Conservation (phyloP, 2,329 filamentous ascomycete species). For the Aspergillus puulaauensis region DNA sequence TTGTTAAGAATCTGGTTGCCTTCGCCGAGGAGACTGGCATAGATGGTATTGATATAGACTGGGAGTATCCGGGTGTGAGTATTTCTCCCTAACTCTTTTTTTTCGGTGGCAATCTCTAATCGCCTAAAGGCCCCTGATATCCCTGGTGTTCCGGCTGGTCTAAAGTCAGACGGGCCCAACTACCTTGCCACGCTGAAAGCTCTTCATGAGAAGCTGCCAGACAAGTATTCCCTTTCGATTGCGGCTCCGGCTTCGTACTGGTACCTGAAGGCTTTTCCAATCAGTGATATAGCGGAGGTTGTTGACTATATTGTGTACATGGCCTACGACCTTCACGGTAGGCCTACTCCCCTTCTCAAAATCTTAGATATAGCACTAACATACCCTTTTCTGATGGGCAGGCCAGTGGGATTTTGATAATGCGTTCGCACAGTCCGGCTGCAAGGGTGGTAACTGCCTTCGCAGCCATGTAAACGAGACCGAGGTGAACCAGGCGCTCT, state of each 20-base stretch:
- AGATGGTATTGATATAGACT: constrained; percentile 15
- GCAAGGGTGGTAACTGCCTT: background rate
- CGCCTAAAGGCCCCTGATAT: constrained; percentile 28
- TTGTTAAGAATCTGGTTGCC: constrained; percentile 36
- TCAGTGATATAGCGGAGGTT: constrained; percentile 24
- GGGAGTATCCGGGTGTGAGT: constrained; percentile 15
- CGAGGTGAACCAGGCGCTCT: constrained; percentile 32
- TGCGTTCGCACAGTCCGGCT: background rate
- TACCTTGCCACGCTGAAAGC: constrained; percentile 25
- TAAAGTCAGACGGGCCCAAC: constrained; percentile 33
- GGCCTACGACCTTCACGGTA: constrained; percentile 38
- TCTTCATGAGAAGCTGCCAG: constrained; percentile 14
- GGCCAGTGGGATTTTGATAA: constrained; percentile 5
- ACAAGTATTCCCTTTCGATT: constrained; percentile 25
- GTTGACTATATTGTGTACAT: constrained; percentile 41
- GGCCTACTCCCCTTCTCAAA: no score
- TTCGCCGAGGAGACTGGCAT: constrained; percentile 10
- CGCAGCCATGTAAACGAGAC: constrained; percentile 34
- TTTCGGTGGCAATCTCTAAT: no score
- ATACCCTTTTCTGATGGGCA: no score
- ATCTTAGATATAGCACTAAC: no score
- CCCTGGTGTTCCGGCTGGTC: constrained; percentile 33
- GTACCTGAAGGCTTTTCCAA: constrained; percentile 34
- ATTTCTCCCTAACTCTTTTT: no score
- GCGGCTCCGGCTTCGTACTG: constrained; percentile 32